phyloP scores from a whole-genome alignment of 805 yeast genomes.

The Schizosaccharomyces pombe region ASM294v3 CU329670.1:2169501-2170000 shows the following conservation, averaged over 20 bases:
- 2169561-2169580: constrained; percentile 61
- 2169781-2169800: constrained; percentile 54
- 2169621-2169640: constrained; percentile 45
- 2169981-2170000: constrained; percentile 23
- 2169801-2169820: constrained; percentile 43
- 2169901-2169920: constrained; percentile 27
- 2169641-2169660: constrained; percentile 42
- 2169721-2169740: constrained; percentile 58
- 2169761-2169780: constrained; percentile 43
- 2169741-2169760: constrained; percentile 50
- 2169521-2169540: constrained; percentile 56
- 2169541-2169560: constrained; percentile 29
- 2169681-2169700: constrained; percentile 77
- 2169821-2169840: constrained; percentile 51
- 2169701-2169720: constrained; percentile 48
- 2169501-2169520: constrained; percentile 50
- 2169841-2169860: constrained; percentile 39
- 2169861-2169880: constrained; percentile 9
- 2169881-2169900: constrained; percentile 13
- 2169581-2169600: constrained; percentile 59
- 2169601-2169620: constrained; percentile 88
- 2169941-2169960: constrained; percentile 70
- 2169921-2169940: constrained; percentile 30
- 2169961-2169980: constrained; percentile 29
- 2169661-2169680: constrained; percentile 70